Evolutionary conservation across 2,329 filamentous ascomycete genomes (phyloP), one percentile per base, ranked within the genome.

Genomic region (Penicillium sp.): DNA sequence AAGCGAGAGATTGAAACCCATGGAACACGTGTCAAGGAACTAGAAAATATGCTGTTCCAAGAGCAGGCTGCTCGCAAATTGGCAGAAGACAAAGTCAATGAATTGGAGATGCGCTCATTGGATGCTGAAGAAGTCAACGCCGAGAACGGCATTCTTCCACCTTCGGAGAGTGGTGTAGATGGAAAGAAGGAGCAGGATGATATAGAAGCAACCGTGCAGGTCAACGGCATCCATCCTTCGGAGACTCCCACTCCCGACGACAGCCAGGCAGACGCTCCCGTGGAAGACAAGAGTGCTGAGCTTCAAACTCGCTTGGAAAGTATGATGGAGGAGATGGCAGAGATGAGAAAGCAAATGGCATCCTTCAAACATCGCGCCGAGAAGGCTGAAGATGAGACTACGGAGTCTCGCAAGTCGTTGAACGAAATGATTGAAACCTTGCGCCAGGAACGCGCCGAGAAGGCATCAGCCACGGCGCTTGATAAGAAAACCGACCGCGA

Each of bases 1-100:
- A 96, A 91, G 77, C 89, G 89, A 66, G 93, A 97, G 70, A 86
- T 97, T 42, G 92, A 96, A 68, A 84, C 82, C n/a, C 92, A 97
- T 72, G 87, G 86, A 50, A 82, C 86, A 42, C 87, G 90, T 31
- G 87, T 97, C 73, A 89, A 87, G 65, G 89, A 93, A 66, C 79
- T 97, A 13, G 93, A 97, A 72, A 83, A 86, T 57, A 82, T 90
- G 76, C 79, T 97, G 43, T 85, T 83, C 49, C 87, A 89, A 69
- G 94, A 99, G 75, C 85, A 91, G 27, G 83, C 86, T 62, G 93
- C 93, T 29, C 85, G 94, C 56, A 88, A 96, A 68, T 82, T 86
- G 52, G 93, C 93, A 0, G 94, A 99, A 73, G 89, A 94, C 59
- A 81, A 90, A 53, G 89, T 91, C 15, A 88, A 87, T 65, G 83